Evolutionary conservation across 179 eudicot genomes (phyloP).

Genomic region (Nepenthes alata): DNA sequence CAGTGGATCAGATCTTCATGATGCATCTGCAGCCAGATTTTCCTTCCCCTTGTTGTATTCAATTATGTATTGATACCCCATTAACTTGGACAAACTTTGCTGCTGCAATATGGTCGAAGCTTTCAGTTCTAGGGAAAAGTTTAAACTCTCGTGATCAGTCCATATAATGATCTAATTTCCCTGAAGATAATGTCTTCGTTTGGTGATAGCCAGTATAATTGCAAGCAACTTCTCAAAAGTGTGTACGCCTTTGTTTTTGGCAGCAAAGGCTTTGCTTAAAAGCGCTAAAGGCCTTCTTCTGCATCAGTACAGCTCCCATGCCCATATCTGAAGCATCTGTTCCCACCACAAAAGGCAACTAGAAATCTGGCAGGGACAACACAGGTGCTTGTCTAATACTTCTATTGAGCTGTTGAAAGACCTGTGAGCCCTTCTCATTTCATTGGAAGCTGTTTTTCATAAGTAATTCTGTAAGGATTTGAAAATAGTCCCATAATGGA

Average conservation of each 20-base stretch:
- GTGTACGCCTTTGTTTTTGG: not conserved
- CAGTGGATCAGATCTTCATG: too few relatives aligned
- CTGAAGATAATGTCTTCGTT: too few relatives aligned
- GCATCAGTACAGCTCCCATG: not conserved
- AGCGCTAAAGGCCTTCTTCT: not conserved
- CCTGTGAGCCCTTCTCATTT: not conserved
- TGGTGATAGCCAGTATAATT: too few relatives aligned
- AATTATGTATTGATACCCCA: too few relatives aligned
- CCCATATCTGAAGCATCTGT: not conserved
- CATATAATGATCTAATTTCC: too few relatives aligned
- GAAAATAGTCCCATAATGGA: not conserved
- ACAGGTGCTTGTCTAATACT: not conserved
- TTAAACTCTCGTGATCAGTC: too few relatives aligned
- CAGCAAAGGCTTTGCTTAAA: not conserved
- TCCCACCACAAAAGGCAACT: not conserved
- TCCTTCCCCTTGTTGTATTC: too few relatives aligned
- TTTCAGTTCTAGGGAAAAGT: too few relatives aligned
- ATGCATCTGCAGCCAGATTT: too few relatives aligned
- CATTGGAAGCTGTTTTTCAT: not conserved
- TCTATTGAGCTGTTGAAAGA: not conserved
- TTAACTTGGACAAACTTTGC: too few relatives aligned
- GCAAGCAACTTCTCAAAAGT: not conserved
- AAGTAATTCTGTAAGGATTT: not conserved
- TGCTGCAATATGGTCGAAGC: too few relatives aligned
- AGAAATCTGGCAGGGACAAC: not conserved